Evolutionary conservation across 805 yeast species (phyloP).

Genomic region (Huiozyma naganishii): DNA sequence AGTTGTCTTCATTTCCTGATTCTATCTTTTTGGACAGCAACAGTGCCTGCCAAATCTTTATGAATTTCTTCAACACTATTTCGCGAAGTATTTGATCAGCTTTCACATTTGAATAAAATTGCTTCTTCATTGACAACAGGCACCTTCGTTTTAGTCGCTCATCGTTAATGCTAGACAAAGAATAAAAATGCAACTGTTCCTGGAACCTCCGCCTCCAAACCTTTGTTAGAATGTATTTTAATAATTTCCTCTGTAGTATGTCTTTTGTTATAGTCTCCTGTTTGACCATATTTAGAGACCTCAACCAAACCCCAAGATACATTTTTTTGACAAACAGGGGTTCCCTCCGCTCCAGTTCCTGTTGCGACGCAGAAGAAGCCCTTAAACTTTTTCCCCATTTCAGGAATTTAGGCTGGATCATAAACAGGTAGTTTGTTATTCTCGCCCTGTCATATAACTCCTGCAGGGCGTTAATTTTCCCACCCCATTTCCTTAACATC

Average conservation of each 20-base stretch:
- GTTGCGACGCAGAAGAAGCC: neutral
- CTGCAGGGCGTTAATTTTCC: neutral
- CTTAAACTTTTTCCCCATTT: neutral
- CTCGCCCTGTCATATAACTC: neutral
- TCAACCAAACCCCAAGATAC: neutral
- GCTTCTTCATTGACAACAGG: no score
- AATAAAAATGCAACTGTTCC: constrained; percentile 3
- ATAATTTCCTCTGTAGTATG: constrained; percentile 4
- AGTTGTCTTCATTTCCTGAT: no score
- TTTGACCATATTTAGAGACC: neutral
- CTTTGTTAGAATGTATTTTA: constrained; percentile 7
- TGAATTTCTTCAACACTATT: no score
- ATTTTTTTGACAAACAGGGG: neutral
- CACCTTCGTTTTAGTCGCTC: no score
- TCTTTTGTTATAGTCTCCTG: constrained; percentile 6
- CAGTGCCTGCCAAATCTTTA: no score
- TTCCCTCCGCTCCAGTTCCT: neutral
- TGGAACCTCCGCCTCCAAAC: constrained; percentile 15
- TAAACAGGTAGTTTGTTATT: neutral
- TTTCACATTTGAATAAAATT: no score
- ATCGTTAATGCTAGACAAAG: neutral
- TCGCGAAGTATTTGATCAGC: no score
- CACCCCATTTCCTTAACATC: neutral
- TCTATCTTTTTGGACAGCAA: no score
- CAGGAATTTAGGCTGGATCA: neutral